Evolutionary conservation across 768 basidiomycete species (phyloP).

Genomic region (Pleurotus giganteus): DNA sequence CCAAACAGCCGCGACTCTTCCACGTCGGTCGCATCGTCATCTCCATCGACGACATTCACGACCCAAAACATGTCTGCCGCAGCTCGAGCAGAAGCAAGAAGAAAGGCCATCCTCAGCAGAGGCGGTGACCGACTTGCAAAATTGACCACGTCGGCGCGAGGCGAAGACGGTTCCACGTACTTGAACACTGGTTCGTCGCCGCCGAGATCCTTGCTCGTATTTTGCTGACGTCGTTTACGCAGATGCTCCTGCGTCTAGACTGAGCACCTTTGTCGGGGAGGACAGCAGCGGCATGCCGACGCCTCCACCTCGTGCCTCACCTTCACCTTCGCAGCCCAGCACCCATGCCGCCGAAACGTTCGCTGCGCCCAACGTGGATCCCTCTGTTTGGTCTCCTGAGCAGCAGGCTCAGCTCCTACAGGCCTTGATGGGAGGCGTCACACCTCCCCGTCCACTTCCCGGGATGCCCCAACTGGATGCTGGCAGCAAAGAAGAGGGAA

Average conservation of each 20-base stretch:
- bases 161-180: slow-evolving; percentile 63
- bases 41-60: background rate
- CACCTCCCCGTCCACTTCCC: slow-evolving; percentile 18
- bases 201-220: slow-evolving; percentile 10
- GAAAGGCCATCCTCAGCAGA: slow-evolving; percentile 72
- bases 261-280: slow-evolving; percentile 44
- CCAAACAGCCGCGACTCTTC: background rate
- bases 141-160: slow-evolving; percentile 69
- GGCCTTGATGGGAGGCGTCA: slow-evolving; percentile 49
- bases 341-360: slow-evolving; percentile 21
- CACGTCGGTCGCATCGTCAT: background rate
- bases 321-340: slow-evolving; percentile 23
- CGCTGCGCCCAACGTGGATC: slow-evolving; percentile 36
- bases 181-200: slow-evolving; percentile 45
- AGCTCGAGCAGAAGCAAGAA: slow-evolving; percentile 74
- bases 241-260: slow-evolving; percentile 1
- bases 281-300: slow-evolving; percentile 41
- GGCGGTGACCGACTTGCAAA: slow-evolving; percentile 75
- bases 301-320: slow-evolving; percentile 27
- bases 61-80: slow-evolving; percentile 42
- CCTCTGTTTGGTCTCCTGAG: slow-evolving; percentile 64
- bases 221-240: background rate
- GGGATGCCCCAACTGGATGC: slow-evolving; percentile 22
- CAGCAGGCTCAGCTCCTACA: slow-evolving; percentile 69
- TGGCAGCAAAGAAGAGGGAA: slow-evolving; percentile 27